A percentile compares a stretch with the other conserved stretches of the same genome.
Evolutionary conservation across 164 flowering plant species (phyloP).

Genomic region (Piper longum): DNA sequence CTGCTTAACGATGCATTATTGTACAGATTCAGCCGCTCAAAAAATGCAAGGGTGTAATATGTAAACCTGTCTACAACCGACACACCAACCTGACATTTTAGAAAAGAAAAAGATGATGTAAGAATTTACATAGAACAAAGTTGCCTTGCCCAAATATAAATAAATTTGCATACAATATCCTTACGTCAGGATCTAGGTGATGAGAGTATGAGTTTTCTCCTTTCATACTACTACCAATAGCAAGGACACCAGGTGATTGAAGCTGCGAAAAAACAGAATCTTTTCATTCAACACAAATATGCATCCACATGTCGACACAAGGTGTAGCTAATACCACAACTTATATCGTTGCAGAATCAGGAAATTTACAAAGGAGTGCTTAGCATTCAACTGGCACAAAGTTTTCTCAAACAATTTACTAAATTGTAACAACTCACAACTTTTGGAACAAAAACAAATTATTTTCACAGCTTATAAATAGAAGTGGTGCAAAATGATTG

Average conservation of each 20-base stretch:
- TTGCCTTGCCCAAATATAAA: too few relatives aligned
- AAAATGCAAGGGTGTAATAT: constrained; percentile 87
- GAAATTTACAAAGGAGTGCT: neutral
- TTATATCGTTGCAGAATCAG: neutral
- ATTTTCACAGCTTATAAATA: neutral
- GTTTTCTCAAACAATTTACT: neutral
- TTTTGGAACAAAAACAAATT: too few relatives aligned
- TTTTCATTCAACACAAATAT: neutral
- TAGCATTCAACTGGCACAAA: neutral
- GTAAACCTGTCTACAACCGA: constrained; percentile 98
- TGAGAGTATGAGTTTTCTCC: constrained; percentile 98
- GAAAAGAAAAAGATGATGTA: neutral
- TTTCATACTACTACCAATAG: constrained; percentile 97
- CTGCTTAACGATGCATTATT: constrained; percentile 89
- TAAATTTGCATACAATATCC: constrained; percentile 7
- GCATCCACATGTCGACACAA: neutral
- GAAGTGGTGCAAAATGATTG: neutral
- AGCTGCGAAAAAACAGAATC: constrained; percentile 37
- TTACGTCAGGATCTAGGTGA: constrained; percentile 96
- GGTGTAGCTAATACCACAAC: neutral
- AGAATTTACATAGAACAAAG: neutral
- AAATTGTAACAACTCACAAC: neutral
- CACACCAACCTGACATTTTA: constrained; percentile 68
- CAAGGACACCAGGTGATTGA: constrained; percentile 97
- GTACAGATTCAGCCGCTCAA: constrained; percentile 85